Base-by-base conservation (phyloP, 2,329 filamentous ascomycete species). In the Pestalotiopsis sp. region DNA sequence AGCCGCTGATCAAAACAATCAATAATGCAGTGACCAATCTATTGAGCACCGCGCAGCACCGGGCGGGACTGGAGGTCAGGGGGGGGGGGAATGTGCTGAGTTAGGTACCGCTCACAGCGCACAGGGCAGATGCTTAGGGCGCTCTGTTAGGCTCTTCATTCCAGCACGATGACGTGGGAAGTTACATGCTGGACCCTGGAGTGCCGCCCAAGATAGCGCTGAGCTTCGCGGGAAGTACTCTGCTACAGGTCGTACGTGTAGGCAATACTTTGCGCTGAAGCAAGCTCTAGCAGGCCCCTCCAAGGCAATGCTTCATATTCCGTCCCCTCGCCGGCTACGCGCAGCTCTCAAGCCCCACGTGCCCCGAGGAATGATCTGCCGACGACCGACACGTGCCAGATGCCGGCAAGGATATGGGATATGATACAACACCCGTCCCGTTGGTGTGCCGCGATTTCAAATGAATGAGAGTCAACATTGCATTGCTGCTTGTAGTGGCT, bases 81-180 rank as follows among this genome's bases (percentile, higher is more conserved):
- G 45, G 45, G 41, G 17, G 45, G 45, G 45, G 45, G 45, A 3
- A 52, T n/a, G 45, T n/a, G 45, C 45, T 52, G 17, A 52, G 17
- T 52, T n/a, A 52, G 45, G 45, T 52, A 52, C 45, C 45, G 9
- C 17, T 27, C 23, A 14, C 31, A 62, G 31, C 59, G 31, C 59
- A 62, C 57, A n/a, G 27, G 59, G 27, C 59, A 62, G 59, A 20
- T 38, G 25, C 17, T 40, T 40, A 41, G 36, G 6, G 27, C 59
- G 11, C 45, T 20, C 20, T 17, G n/a, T 52, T 36, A 23, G 31
- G 27, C 36, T 20, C 61, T 58, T 13, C 64, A 12, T 27, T 58
- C 49, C 64, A 66, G 64, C 64, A 49, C 64, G 12, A 57, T 66
- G 41, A 66, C 65, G 65, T 66, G 36, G 65, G 65, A 45, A 66